Evolutionary conservation across 768 basidiomycete species (phyloP), one percentile per base, ranked within the genome.

Genomic region (Sarcodon aspratus): DNA sequence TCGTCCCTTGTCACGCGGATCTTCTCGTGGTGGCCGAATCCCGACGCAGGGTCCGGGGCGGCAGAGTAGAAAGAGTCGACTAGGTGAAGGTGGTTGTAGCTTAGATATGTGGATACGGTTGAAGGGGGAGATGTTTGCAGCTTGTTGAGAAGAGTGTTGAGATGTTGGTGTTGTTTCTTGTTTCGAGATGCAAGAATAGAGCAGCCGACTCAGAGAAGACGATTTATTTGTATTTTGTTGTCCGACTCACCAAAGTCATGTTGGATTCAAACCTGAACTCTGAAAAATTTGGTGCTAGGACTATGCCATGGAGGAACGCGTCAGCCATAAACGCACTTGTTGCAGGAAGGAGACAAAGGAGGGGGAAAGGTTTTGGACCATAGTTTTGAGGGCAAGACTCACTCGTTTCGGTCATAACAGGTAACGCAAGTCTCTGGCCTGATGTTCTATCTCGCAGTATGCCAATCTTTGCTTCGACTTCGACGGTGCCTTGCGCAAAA

Each of bases 401-500:
- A 93, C 92, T 90, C 46, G 86, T 85, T 61, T 95, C 93, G 12
- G 83, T 83, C 36, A 82, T 69, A 27, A 92, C 77, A 11, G 91
- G 91, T 43, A 92, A 63, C 18, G 59, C 57, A 57, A 91, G 57
- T 54, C 93, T 70, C 59, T 73, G 68, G 9, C 78, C 78, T 8
- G 71, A 64, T 36, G 32, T 54, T 48, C 69, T 69, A 53, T 92
- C 85, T 47, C 71, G 69, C 60, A 96, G 61, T 13, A 89, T 52
- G 3, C 92, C 92, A 47, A 96, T 72, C 67, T 95, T 95, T 2
- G 89, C 92, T 64, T 95, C 93, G 9, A 95, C 84, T 69, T 95
- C 93, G 21, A 95, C 75, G 17, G 13, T 42, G 35, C 66, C 70
- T 33, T 78, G 78, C 46, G 56, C 61, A 9, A 75, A 59, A 54